Evolutionary conservation across 179 eudicot species (phyloP).

Genomic region (Drosera spatulata): DNA sequence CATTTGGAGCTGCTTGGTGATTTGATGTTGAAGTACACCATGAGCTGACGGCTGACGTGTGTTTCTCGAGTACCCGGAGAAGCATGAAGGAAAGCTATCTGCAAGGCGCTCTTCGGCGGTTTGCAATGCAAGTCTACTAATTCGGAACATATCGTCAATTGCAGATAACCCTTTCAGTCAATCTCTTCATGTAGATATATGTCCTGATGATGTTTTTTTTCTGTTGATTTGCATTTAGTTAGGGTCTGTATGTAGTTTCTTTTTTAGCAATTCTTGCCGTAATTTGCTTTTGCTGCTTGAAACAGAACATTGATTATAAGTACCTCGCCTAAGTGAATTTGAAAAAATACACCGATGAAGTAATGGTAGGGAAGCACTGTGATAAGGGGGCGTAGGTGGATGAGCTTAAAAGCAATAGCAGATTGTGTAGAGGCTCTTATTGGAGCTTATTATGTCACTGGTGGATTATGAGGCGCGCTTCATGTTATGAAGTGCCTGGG

Average conservation of each 20-base stretch:
- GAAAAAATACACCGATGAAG: constrained; percentile 32
- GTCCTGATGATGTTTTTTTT: too few species aligned
- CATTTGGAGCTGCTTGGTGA: constrained; percentile 94
- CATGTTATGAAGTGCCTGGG: constrained; percentile 79
- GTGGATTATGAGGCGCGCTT: constrained; percentile 76
- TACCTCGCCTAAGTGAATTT: constrained; percentile 51
- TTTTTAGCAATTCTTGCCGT: too few species aligned
- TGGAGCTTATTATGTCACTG: constrained; percentile 88
- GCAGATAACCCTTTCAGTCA: constrained; percentile 25
- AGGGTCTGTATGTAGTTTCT: neutral
- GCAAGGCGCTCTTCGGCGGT: constrained; percentile 41
- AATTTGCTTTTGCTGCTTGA: neutral
- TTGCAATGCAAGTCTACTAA: constrained; percentile 67
- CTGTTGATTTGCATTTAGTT: neutral
- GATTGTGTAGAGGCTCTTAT: constrained; percentile 96
- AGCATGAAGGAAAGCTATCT: constrained; percentile 78
- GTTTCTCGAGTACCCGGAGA: constrained; percentile 55
- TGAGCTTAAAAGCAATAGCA: constrained; percentile 70
- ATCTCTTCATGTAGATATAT: too few species aligned
- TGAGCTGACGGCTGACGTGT: constrained; percentile 70
- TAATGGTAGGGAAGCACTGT: constrained; percentile 57
- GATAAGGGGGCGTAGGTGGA: constrained; percentile 97
- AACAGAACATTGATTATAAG: constrained; percentile 12
- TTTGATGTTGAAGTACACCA: constrained; percentile 74
- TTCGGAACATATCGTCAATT: constrained; percentile 46